A percentile compares a stretch with the other conserved stretches of the same genome.
Evolutionary conservation across 768 basidiomycete genomes (phyloP).

Genomic region (Mycena venus): DNA sequence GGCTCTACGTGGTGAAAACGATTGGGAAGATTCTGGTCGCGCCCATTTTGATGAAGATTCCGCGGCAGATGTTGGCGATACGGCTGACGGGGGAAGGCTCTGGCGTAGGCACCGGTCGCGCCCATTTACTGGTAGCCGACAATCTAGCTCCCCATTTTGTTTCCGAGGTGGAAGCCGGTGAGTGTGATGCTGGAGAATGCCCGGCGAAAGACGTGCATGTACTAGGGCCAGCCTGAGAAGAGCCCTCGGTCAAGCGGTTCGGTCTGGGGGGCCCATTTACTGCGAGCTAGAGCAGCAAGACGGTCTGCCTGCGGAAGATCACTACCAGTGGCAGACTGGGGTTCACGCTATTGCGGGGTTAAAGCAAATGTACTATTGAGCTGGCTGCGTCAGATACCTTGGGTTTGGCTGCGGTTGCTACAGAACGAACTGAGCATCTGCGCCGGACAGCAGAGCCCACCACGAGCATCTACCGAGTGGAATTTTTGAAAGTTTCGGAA

Average conservation of each 20-base stretch:
- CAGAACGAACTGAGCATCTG: slow-evolving; percentile 38
- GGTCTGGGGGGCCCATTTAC: slow-evolving; percentile 28
- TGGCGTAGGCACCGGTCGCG: not conserved
- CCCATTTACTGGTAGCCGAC: slow-evolving; percentile 25
- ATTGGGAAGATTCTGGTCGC: too few species aligned
- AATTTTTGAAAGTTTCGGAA: not conserved
- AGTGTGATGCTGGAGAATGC: not conserved
- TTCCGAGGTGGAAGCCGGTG: not conserved
- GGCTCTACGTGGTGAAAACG: too few species aligned
- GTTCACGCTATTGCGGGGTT: not conserved
- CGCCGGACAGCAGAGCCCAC: slow-evolving; percentile 28
- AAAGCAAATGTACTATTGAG: not conserved
- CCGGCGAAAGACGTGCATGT: not conserved
- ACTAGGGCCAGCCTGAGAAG: slow-evolving; percentile 19
- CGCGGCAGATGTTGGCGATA: not conserved
- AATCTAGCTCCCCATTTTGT: not conserved
- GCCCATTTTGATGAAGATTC: not conserved
- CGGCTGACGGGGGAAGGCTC: not conserved
- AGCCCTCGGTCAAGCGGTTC: not conserved
- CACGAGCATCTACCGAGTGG: slow-evolving; percentile 17
- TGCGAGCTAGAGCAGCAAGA: slow-evolving; percentile 24
- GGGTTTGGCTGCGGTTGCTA: slow-evolving; percentile 32
- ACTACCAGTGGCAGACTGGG: not conserved
- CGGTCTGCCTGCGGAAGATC: slow-evolving; percentile 14
- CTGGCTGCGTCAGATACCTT: not conserved